phyloP scores from a whole-genome alignment of 2,329 filamentous ascomycete species.

The Colletotrichum sp. region DNA sequence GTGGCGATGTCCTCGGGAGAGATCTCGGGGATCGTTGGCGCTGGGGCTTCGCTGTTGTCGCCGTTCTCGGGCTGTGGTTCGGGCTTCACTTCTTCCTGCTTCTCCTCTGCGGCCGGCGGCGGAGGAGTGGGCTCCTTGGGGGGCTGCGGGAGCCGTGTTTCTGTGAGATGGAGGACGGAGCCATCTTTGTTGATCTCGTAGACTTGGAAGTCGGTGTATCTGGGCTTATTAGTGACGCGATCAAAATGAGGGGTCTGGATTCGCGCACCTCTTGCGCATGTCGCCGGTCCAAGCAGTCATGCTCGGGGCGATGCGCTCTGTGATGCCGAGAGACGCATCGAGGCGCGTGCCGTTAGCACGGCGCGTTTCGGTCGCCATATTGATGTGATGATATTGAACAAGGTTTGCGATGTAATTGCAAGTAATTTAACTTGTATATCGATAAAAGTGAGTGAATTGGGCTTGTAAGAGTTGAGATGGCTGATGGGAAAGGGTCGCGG shows the following conservation, averaged over 20 bases:
- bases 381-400: neutral
- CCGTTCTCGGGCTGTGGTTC: conserved; percentile 14
- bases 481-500: neutral
- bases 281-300: conserved; percentile 22
- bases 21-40: conserved; percentile 30
- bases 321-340: conserved; percentile 21
- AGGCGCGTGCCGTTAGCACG: conserved; percentile 16
- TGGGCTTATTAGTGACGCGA: conserved; percentile 25
- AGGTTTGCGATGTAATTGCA: neutral
- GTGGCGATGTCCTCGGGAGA: conserved; percentile 34
- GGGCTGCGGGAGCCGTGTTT: conserved; percentile 9
- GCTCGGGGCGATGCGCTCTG: conserved; percentile 22
- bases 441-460: neutral
- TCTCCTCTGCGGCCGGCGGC: conserved; percentile 16
- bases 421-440: neutral
- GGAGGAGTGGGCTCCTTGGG: conserved; percentile 12
- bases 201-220: conserved; percentile 92
- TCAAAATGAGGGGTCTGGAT: no score
- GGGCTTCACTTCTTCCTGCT: conserved; percentile 19
- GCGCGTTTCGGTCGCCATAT: neutral
- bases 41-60: conserved; percentile 25
- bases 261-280: conserved; percentile 19
- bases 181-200: conserved; percentile 85
- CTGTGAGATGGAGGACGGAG: conserved; percentile 72
- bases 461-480: neutral